These are phyloP conservation scores for Corchorus capsularis DNA, from an alignment of 345 rosid species.

Conservation along the genomic window DNA sequence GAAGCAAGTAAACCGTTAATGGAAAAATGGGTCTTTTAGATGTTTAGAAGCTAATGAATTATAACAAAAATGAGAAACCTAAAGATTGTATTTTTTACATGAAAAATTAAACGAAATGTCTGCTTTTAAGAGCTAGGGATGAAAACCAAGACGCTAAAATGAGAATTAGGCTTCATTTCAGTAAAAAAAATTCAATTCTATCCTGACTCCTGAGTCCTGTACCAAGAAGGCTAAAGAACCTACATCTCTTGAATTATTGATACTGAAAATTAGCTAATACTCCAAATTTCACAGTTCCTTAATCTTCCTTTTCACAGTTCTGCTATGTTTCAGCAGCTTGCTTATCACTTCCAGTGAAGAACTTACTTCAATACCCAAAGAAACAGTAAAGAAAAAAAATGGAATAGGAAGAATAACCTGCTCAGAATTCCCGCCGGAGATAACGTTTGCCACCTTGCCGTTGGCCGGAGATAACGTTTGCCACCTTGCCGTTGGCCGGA, in stretches of 20 bases:
- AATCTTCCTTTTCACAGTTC: not conserved
- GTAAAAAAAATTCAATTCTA: not conserved
- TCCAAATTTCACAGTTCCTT: not conserved
- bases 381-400: not conserved
- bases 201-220: not conserved
- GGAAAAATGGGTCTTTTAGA: not conserved
- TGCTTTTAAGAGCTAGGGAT: not conserved
- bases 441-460: not conserved
- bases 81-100: not conserved
- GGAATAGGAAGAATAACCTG: not conserved
- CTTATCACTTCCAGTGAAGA: conserved; percentile 8
- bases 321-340: not conserved
- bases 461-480: not conserved
- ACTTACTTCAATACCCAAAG: not conserved
- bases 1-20: not conserved
- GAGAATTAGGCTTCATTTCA: not conserved
- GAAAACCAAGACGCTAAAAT: not conserved
- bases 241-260: not conserved
- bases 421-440: not conserved
- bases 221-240: not conserved
- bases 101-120: not conserved
- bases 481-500: not conserved
- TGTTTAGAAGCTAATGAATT: conserved; percentile 3
- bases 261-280: conserved; percentile 2
- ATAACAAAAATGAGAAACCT: not conserved